phyloP scores from a whole-genome alignment of 352 stramenopile species.

The Globisporangium carolinianum region DNA sequence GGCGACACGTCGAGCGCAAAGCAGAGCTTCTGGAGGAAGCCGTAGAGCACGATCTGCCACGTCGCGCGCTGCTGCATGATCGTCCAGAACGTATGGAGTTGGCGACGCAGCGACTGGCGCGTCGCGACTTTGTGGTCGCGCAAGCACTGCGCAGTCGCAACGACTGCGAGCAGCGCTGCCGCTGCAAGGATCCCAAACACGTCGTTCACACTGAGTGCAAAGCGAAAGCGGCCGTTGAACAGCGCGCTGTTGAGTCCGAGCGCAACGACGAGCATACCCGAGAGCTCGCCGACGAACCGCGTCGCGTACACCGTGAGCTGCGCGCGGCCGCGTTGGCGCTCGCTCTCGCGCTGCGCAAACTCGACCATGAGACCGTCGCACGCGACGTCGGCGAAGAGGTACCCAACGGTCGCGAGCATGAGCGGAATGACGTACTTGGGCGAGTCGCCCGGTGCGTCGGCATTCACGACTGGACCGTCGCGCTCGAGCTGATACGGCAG shows the following conservation, averaged over 20 bases:
- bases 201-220: slow-evolving; percentile 29
- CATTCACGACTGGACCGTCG: slow-evolving; percentile 10
- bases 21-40: slow-evolving; percentile 63
- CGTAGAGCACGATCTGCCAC: slow-evolving; percentile 68
- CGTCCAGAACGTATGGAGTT: slow-evolving; percentile 40
- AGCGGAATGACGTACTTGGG: slow-evolving; percentile 40
- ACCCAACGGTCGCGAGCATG: slow-evolving; percentile 39
- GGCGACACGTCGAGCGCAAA: slow-evolving; percentile 50
- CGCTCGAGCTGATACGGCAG: slow-evolving; percentile 16
- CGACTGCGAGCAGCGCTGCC: slow-evolving; percentile 25
- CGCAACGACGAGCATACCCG: slow-evolving; percentile 45
- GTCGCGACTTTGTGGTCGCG: slow-evolving; percentile 23
- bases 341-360: slow-evolving; percentile 52
- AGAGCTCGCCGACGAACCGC: slow-evolving; percentile 45
- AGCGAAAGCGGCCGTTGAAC: slow-evolving; percentile 45
- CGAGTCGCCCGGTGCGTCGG: background rate
- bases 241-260: slow-evolving; percentile 52
- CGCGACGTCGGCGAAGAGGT: slow-evolving; percentile 62
- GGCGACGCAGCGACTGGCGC: slow-evolving; percentile 14
- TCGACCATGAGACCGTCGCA: slow-evolving; percentile 78
- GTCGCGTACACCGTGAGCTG: slow-evolving; percentile 56
- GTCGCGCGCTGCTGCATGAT: slow-evolving; percentile 58
- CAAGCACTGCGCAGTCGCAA: slow-evolving; percentile 33
- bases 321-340: slow-evolving; percentile 24
- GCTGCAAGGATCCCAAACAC: slow-evolving; percentile 31